A percentile compares a stretch with the other conserved stretches of the same genome.
Conservation (phyloP, 176 grass and related monocot genomes). For the Carex parvula region DNA sequence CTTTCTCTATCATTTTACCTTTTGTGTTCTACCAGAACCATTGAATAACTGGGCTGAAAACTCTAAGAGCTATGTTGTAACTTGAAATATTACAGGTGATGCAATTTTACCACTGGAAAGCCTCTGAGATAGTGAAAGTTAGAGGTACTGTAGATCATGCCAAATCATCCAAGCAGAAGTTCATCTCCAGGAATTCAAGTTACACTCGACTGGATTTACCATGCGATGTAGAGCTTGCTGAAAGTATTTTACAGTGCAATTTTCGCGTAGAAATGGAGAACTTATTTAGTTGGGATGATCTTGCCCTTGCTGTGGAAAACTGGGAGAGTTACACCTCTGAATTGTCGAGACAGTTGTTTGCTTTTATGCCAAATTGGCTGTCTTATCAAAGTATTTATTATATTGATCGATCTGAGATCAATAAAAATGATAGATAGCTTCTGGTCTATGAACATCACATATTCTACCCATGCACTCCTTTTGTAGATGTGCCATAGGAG, state of each 20-base stretch:
- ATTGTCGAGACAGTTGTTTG: constrained; percentile 41
- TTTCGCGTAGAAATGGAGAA: constrained; percentile 10
- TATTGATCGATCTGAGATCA: constrained; percentile 37
- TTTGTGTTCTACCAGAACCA: not conserved
- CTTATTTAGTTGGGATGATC: constrained; percentile 53
- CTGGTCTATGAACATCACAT: not conserved
- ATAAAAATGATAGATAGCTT: constrained; percentile 22
- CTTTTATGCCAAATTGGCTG: constrained; percentile 52
- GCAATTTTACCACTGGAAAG: constrained; percentile 87
- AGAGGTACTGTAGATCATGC: constrained; percentile 20
- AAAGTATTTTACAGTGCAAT: constrained; percentile 42
- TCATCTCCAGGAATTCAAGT: constrained; percentile 28
- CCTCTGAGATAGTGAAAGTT: constrained; percentile 33
- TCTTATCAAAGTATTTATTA: constrained; percentile 52
- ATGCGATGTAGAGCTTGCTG: constrained; percentile 39
- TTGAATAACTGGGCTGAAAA: not conserved
- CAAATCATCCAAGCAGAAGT: constrained; percentile 22
- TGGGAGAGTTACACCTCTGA: constrained; percentile 67
- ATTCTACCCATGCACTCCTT: not conserved
- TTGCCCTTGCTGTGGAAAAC: constrained; percentile 37
- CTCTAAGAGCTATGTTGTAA: not conserved
- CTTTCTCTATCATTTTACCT: not conserved
- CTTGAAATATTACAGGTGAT: constrained; percentile 40
- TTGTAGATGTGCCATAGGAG: not conserved
- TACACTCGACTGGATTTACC: constrained; percentile 42